Base-by-base conservation (phyloP, 192 early-diverging fungal species). In the Backusella liffmaniae region DNA sequence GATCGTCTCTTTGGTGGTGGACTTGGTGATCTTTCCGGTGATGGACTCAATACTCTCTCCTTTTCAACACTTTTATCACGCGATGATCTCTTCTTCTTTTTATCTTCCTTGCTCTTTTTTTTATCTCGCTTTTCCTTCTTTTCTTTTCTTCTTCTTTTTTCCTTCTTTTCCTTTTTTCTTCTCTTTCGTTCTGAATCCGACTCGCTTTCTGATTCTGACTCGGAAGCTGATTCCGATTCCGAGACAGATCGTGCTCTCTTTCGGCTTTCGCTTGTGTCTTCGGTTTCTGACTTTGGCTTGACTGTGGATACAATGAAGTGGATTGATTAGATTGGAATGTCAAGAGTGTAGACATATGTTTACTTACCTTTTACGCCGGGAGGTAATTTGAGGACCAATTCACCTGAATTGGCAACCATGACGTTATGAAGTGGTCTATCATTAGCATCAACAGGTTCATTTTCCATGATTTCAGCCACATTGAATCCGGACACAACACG, bases 341-440 rank as follows among this genome's bases (percentile, higher is more conserved):
- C 32, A 32, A 32, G 32, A 3, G 32, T 32, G 32, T 2, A 32
- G 32, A 3, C 32, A 3, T 32, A 3, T 32, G 2, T 2, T 32
- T 39, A 65, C 42, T 59, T 79, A 81, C 83, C n/a, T 75, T 79
- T 79, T 4, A 82, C 56, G 34, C 84, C 82, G 12, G 86, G 82
- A 29, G 87, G 87, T 15, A 90, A 75, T 70, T 79, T 80, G 12
- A 92, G 84, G 10, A 92, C 91, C 70, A 99, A 86, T 76, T 97
- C 95, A 26, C 97, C 97, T 67, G 90, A 95, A 75, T 99, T 91
- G 1, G 91, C 85, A 75, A 99, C 95, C 77, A 92, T 85, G 2
- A 95, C 90, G 18, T 84, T 87, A 51, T 90, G 83, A 15, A 93
- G 82, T 0, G 97, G 97, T 6, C 88, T 82, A 84, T 94, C 94